Conservation (phyloP, 371 early-diverging fungal genomes). For the Mortierella sp. region DNA sequence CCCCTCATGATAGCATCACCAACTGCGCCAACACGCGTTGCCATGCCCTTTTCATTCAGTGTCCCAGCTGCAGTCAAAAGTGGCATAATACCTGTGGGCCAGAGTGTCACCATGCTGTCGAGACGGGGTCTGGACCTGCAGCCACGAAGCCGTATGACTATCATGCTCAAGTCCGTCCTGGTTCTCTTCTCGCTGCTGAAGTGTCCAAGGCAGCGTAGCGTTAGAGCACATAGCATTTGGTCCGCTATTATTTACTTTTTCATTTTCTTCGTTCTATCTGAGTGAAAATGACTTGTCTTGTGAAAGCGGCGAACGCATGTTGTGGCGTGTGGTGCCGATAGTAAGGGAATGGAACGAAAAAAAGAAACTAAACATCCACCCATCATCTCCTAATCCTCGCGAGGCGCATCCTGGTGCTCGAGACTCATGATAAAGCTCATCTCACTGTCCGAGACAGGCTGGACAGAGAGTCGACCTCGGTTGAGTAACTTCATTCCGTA, state of each 20-base stretch:
- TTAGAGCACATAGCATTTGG: background rate
- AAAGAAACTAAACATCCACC: background rate
- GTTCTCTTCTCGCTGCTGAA: background rate
- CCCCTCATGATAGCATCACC: slow-evolving; percentile 72
- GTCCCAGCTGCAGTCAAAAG: slow-evolving; percentile 67
- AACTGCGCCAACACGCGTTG: slow-evolving; percentile 80
- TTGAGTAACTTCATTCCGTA: slow-evolving; percentile 71
- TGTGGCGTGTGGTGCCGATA: background rate
- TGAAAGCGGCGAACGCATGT: background rate
- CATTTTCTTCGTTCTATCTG: no score
- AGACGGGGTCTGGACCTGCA: slow-evolving; percentile 35
- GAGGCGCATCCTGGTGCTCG: slow-evolving; percentile 24
- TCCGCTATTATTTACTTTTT: background rate
- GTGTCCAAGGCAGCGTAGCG: slow-evolving; percentile 25
- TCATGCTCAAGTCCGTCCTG: slow-evolving; percentile 65
- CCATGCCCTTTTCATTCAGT: slow-evolving; percentile 81
- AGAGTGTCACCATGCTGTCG: slow-evolving; percentile 64
- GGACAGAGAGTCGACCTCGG: slow-evolving; percentile 77
- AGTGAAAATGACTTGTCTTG: background rate
- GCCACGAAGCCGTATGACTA: slow-evolving; percentile 62
- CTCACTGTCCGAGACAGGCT: slow-evolving; percentile 69
- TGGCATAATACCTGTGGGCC: slow-evolving; percentile 76
- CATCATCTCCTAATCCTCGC: background rate
- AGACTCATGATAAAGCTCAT: slow-evolving; percentile 69
- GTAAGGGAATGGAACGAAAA: background rate